Evolutionary conservation across 768 basidiomycete species (phyloP), one percentile per base, ranked within the genome.

Genomic region (Zangia roseola): DNA sequence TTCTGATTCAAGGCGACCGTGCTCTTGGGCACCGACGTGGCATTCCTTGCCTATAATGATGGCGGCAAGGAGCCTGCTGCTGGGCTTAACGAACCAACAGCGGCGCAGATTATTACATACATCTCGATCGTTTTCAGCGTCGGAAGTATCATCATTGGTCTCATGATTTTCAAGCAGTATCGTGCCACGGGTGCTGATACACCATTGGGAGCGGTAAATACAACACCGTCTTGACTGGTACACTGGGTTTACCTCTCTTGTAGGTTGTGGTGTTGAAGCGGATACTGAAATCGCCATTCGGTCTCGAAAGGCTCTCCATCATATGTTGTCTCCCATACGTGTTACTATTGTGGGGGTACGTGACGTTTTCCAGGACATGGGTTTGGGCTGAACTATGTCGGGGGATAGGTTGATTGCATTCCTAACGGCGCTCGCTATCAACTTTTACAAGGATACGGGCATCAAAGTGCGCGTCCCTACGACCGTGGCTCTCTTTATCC

Each of bases 271-370:
- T 64, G 3, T 40, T 67, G 44, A 64, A 57, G 40, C 65, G 62
- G 5, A 67, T 67, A 13, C 44, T 67, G 5, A 52, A 56, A 12
- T 51, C 58, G 23, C 41, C 43, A 8, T 52, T 63, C 17, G 70
- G 72, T 13, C 52, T 71, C 3, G 72, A 74, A 41, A 59, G 65
- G 12, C 58, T 76, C 25, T 62, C 74, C 6, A 69, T 74, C 28
- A 60, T 71, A 42, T 75, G 69, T 41, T 71, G 68, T 48, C 64
- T 75, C 36, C 73, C 73, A 6, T 71, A 74, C 28, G 69, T 70
- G 30, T 49, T 73, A 7, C 56, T 75, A 35, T 65, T 75, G 64
- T 75, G 70, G 67, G 57, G 68, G 74, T 74, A 43, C 45, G 68
- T 42, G 0, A 3, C 14, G 5, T 13, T 3, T 40, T 23, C 5